Evolutionary conservation across 805 yeast genomes (phyloP).

Genomic region (Saccharomyces mikatae): DNA sequence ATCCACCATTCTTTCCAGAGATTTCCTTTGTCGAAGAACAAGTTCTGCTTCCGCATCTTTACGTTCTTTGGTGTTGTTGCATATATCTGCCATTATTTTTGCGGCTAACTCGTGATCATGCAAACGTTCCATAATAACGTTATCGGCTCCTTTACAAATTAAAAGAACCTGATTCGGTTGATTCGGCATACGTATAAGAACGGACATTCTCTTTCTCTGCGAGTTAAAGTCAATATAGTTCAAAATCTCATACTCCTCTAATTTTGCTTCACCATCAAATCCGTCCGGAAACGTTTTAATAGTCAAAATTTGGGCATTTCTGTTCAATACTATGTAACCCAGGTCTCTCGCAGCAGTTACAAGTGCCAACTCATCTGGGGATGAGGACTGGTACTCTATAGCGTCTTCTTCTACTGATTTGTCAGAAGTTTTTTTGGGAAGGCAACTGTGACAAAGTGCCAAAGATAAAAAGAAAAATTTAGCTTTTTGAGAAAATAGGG

Average conservation of each 20-base stretch:
- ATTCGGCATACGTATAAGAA: conserved; percentile 71
- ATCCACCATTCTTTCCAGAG: conserved; percentile 31
- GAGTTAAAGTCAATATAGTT: conserved; percentile 83
- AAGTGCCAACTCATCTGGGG: conserved; percentile 93
- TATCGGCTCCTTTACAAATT: conserved; percentile 94
- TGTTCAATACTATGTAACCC: conserved; percentile 78
- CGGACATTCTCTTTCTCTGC: conserved; percentile 87
- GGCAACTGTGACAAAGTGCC: conserved; percentile 84
- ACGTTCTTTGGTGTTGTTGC: conserved; percentile 49
- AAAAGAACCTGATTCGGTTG: conserved; percentile 51
- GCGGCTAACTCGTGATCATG: conserved; percentile 50
- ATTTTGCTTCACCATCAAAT: conserved; percentile 51
- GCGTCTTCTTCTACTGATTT: conserved; percentile 33
- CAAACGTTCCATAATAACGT: conserved; percentile 71
- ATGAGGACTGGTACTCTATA: conserved; percentile 82
- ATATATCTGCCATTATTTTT: conserved; percentile 56
- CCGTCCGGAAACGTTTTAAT: conserved; percentile 81
- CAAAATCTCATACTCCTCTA: conserved; percentile 65
- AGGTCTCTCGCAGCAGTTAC: conserved; percentile 92
- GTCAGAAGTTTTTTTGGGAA: conserved; percentile 48
- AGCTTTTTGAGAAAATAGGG: conserved; percentile 62
- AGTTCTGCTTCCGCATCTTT: conserved; percentile 71
- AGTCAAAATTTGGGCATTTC: conserved; percentile 50
- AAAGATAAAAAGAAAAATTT: conserved; percentile 72
- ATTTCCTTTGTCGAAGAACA: conserved; percentile 51